Conservation (phyloP, 2,329 filamentous ascomycete genomes). For the Ascochyta pisi region DNA sequence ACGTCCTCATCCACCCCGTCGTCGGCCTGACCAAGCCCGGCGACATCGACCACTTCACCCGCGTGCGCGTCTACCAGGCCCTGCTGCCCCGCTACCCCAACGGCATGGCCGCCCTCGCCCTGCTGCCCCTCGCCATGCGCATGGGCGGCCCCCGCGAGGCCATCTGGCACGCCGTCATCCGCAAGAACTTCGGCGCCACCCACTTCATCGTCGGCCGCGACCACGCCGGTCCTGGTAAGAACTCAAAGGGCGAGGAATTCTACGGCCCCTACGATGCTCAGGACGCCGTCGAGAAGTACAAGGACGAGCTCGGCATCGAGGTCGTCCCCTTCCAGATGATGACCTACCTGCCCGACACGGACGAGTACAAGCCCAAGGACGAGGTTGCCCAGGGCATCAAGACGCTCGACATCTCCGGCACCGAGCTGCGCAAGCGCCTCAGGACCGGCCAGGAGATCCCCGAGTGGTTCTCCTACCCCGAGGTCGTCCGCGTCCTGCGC, state of each 20-base stretch:
- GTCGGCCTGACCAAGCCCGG: slow-evolving; percentile 98
- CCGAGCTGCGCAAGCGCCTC: slow-evolving; percentile 88
- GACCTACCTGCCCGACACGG: slow-evolving; percentile 96
- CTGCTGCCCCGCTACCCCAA: slow-evolving; percentile 96
- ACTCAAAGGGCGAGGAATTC: slow-evolving; percentile 95
- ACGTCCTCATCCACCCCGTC: slow-evolving; percentile 98
- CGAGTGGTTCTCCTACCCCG: slow-evolving; percentile 99
- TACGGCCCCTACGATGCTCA: slow-evolving; percentile 99
- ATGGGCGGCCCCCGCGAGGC: slow-evolving; percentile 99
- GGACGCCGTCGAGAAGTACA: slow-evolving; percentile 94
- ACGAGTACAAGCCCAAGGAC: slow-evolving; percentile 95
- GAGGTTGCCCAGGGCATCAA: slow-evolving; percentile 83
- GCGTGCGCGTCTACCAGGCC: slow-evolving; percentile 97
- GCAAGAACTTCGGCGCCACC: slow-evolving; percentile 98
- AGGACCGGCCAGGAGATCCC: slow-evolving; percentile 93
- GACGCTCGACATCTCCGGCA: slow-evolving; percentile 67
- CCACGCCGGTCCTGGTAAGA: slow-evolving; percentile 97
- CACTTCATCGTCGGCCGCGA: slow-evolving; percentile 99
- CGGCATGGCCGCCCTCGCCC: slow-evolving; percentile 96
- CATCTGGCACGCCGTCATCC: slow-evolving; percentile 99
- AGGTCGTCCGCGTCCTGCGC: slow-evolving; percentile 94
- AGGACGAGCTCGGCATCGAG: slow-evolving; percentile 94
- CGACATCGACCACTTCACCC: slow-evolving; percentile 99
- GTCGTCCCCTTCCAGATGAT: slow-evolving; percentile 99
- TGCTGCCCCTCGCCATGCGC: slow-evolving; percentile 95